These are phyloP conservation scores for Ganoderma resinaceum DNA, from an alignment of 1,284 basidiomycete species.

Conservation along the genomic window DNA sequence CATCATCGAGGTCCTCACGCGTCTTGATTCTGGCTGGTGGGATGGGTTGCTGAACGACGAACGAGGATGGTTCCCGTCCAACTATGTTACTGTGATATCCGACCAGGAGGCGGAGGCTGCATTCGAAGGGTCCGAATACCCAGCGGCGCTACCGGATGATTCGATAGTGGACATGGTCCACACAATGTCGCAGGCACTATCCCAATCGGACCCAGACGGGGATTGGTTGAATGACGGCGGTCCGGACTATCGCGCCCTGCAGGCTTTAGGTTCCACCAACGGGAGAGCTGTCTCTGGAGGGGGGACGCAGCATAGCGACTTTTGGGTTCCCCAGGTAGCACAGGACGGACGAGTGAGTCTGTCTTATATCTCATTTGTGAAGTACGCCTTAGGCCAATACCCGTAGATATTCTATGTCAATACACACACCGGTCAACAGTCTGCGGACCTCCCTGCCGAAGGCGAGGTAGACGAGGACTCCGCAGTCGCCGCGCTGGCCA, in stretches of 20 bases:
- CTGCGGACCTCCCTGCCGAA: conserved; percentile 85
- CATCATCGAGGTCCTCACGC: conserved; percentile 93
- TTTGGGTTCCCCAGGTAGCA: conserved; percentile 24
- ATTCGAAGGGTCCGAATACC: conserved; percentile 57
- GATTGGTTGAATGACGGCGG: conserved; percentile 39
- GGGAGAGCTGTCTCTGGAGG: conserved; percentile 19
- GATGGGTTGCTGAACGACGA: conserved; percentile 91
- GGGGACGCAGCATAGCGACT: conserved; percentile 44
- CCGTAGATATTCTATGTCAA: conserved; percentile 92
- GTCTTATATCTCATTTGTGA: not conserved
- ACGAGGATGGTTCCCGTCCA: conserved; percentile 98
- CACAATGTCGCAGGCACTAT: conserved; percentile 50
- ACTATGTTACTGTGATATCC: conserved; percentile 86
- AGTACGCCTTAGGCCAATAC: not conserved
- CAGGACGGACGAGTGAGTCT: conserved; percentile 71
- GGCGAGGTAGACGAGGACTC: conserved; percentile 65
- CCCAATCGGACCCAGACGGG: conserved; percentile 42
- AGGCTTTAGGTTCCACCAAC: conserved; percentile 19
- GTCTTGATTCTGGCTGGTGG: conserved; percentile 98
- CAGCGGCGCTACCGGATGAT: conserved; percentile 36
- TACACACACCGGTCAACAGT: conserved; percentile 86
- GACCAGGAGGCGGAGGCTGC: conserved; percentile 81
- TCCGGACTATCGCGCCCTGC: conserved; percentile 29
- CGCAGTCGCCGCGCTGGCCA: conserved; percentile 63
- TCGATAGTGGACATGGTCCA: conserved; percentile 58